Evolutionary conservation across 768 basidiomycete genomes (phyloP), one percentile per base, ranked within the genome.

Genomic region (Amanita subjunquillea): DNA sequence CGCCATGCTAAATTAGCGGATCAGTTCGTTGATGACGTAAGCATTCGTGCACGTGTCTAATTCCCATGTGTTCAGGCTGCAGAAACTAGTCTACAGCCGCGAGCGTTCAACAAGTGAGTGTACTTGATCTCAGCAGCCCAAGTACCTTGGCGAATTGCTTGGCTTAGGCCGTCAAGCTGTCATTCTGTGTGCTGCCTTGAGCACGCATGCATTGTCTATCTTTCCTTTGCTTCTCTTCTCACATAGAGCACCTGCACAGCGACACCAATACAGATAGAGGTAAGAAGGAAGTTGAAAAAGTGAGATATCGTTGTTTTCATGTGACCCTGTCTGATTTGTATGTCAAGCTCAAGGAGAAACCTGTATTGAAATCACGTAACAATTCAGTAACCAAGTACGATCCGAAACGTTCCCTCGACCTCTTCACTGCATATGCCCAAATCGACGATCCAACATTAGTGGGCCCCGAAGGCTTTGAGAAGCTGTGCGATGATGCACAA

Each of bases 391-490:
- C 42, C 8, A 51, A 51, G 30, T 43, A 51, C 27, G 73, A 76
- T 15, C 60, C 72, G 10, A 66, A 74, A 41, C 75, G 73, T 43
- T 74, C 81, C 15, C 66, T 72, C 22, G 67, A 66, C 1, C 71
- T 90, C 13, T 91, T 91, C 71, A 68, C 68, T 48, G 65, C 62
- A 2, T 89, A 87, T 59, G 78, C 80, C 22, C 78, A 79, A 54
- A 60, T 56, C 9, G 85, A 88, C 45, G 68, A 73, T 23, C 69
- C 78, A 10, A 61, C 68, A 43, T 69, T 76, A 41, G 89, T 92
- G 58, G 83, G 81, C 0, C 76, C 85, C 1, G 86, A 82, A 54
- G 87, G 87, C 2, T 80, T 91, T 56, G 81, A 84, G 64, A 71
- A 67, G 49, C 67, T 93, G 27, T 92, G 85, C 66, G 72, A 57